Evolutionary conservation across 345 rosid species (phyloP), one percentile per base, ranked within the genome.

Genomic region (Acer campestre): DNA sequence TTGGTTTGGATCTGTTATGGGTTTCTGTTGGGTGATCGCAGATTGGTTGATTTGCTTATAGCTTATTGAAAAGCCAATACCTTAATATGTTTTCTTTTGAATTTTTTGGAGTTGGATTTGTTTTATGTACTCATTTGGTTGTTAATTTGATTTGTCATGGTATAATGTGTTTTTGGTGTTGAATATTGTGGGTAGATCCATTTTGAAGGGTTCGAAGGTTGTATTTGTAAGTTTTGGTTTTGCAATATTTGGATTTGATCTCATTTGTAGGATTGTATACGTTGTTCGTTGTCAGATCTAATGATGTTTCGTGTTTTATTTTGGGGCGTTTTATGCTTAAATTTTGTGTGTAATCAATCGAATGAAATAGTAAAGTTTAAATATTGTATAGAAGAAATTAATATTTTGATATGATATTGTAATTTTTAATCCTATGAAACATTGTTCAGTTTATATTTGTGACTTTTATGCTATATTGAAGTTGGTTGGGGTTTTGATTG

Each of bases 1-100:
- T 77, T 82, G 31, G n/a, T 10, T 38, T 44, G 35, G 51, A 48
- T 49, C 61, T 63, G 46, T 46, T 63, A 5, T 74, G 27, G 61
- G 25, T 5, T 64, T 63, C 6, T 48, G 23, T 18, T 29, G 46
- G 27, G 38, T 35, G 38, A 11, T 44, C 23, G 10, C 3, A 46
- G 12, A 10, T 63, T 18, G 13, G 6, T 48, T 12, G 76, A 61
- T 61, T 38, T 73, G 23, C n/a, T 63, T 48, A 48, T 16, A 10
- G 3, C 66, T 35, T 13, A 16, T 20, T 2, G 9, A 11, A 11
- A 20, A 35, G 10, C 20, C 20, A 11, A 22, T 61, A 13, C 46
- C 17, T 71, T 27, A 10, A 2, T 0, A 0, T 18, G 48, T 70
- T 31, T 71, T 8, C 10, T 4, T 27, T 70, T 68, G 38, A 12